Percentiles rank a stretch among this genome's conserved stretches.
Evolutionary conservation across 331 rosid genomes (phyloP).

Genomic region (Erythrophleum ivorense): DNA sequence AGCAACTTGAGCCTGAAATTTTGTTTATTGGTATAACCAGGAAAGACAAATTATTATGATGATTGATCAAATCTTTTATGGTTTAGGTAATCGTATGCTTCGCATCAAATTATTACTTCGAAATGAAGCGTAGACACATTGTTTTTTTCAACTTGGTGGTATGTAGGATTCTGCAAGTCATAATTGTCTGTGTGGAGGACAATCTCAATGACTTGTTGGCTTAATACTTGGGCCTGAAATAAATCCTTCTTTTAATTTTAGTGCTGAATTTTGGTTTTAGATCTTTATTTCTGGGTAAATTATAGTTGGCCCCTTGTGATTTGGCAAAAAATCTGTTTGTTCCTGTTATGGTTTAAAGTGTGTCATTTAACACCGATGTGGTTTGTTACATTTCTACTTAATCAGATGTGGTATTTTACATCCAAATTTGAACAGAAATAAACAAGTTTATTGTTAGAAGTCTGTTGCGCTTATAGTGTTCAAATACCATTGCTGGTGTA

Average conservation of each 20-base stretch:
- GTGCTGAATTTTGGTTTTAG: conserved; percentile 1
- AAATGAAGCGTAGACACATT: neutral
- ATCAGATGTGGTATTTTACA: neutral
- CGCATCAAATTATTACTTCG: neutral
- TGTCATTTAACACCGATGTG: neutral
- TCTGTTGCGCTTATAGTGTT: neutral
- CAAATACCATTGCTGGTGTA: neutral
- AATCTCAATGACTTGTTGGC: neutral
- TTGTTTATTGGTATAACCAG: conserved; percentile 9
- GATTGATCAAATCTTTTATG: neutral
- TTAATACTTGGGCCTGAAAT: conserved; percentile 5
- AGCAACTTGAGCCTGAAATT: neutral
- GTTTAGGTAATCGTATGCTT: neutral
- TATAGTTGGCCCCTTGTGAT: neutral
- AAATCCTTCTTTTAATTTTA: neutral
- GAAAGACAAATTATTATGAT: neutral
- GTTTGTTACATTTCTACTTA: neutral
- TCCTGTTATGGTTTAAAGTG: neutral
- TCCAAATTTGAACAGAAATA: neutral
- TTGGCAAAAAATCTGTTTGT: neutral
- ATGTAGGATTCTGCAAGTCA: neutral
- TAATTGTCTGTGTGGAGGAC: neutral
- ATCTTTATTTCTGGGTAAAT: neutral
- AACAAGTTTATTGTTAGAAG: neutral
- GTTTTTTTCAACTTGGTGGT: neutral